A percentile compares a stretch with the other conserved stretches of the same genome.
Conservation (phyloP, 83 land plant species). For the Isoetes engelmannii region DNA sequence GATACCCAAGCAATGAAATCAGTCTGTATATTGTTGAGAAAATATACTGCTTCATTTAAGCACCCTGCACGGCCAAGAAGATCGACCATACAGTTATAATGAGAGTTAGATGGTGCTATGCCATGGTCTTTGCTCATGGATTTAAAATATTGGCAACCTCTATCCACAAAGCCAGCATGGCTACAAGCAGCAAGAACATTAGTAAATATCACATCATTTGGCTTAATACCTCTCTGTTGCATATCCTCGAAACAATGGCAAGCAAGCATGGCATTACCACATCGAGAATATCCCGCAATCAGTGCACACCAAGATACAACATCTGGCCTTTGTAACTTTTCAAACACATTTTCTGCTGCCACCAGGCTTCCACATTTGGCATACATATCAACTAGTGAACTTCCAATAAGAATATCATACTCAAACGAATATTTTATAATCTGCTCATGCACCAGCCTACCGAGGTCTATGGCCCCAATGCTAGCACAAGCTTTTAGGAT, state of each 20-base stretch:
- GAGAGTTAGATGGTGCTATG: slow-evolving; percentile 14
- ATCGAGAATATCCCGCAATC: slow-evolving; percentile 24
- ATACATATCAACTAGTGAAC: slow-evolving; percentile 11
- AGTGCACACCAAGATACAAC: slow-evolving; percentile 33
- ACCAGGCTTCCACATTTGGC: slow-evolving; percentile 17
- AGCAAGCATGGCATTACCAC: slow-evolving; percentile 23
- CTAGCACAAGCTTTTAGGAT: slow-evolving; percentile 10
- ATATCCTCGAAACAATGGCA: slow-evolving; percentile 22
- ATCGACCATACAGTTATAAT: slow-evolving; percentile 20
- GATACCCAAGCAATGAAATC: too few relatives aligned
- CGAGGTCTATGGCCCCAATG: background rate
- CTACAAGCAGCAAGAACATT: slow-evolving; percentile 27
- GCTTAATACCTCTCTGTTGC: slow-evolving; percentile 29
- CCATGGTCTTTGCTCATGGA: slow-evolving; percentile 21
- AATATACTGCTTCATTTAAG: slow-evolving; percentile 9
- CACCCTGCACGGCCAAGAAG: slow-evolving; percentile 19
- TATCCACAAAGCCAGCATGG: slow-evolving; percentile 12
- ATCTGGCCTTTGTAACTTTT: slow-evolving; percentile 27
- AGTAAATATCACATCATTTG: slow-evolving; percentile 29
- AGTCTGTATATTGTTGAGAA: slow-evolving; percentile 20
- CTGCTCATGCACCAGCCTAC: slow-evolving; percentile 6
- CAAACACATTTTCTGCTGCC: slow-evolving; percentile 19
- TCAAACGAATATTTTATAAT: background rate
- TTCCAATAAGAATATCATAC: slow-evolving; percentile 2
- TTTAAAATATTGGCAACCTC: slow-evolving; percentile 21